These are phyloP conservation scores for Sanghuangporus weigelae DNA, from an alignment of 1,284 basidiomycete species.

Conservation along the genomic window DNA sequence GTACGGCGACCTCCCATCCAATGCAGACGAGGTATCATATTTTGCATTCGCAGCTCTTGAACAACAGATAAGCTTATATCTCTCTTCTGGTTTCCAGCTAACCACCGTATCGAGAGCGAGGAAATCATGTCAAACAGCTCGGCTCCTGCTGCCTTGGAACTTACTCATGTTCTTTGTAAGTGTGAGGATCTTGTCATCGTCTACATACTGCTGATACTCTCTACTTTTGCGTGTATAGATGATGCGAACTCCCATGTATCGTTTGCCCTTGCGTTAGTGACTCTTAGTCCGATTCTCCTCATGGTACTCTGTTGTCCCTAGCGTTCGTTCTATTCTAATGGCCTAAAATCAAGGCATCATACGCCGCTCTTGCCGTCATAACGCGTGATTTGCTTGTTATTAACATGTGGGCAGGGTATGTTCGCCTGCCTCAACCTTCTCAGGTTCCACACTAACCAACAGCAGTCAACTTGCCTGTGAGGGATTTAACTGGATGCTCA, in stretches of 20 bases:
- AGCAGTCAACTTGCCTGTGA: constrained; percentile 62
- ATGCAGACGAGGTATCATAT: not conserved
- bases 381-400: constrained; percentile 76
- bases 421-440: not conserved
- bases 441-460: not conserved
- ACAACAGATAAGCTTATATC: too few relatives aligned
- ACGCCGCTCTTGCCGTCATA: constrained; percentile 69
- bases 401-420: constrained; percentile 69
- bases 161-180: constrained; percentile 67
- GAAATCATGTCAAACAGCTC: constrained; percentile 4
- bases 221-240: constrained; percentile 37
- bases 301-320: constrained; percentile 44
- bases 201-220: constrained; percentile 9
- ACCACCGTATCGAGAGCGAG: too few relatives aligned
- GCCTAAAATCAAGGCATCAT: constrained; percentile 53
- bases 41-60: too few relatives aligned
- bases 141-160: constrained; percentile 43
- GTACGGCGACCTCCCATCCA: not conserved
- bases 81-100: not conserved
- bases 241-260: constrained; percentile 61
- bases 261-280: constrained; percentile 60
- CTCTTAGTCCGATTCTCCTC: constrained; percentile 69
- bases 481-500: constrained; percentile 65
- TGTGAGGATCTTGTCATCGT: not conserved
- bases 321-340: constrained; percentile 13